These are phyloP conservation scores for Lentinula edodes DNA, from an alignment of 768 basidiomycete species.

Conservation along the genomic window DNA sequence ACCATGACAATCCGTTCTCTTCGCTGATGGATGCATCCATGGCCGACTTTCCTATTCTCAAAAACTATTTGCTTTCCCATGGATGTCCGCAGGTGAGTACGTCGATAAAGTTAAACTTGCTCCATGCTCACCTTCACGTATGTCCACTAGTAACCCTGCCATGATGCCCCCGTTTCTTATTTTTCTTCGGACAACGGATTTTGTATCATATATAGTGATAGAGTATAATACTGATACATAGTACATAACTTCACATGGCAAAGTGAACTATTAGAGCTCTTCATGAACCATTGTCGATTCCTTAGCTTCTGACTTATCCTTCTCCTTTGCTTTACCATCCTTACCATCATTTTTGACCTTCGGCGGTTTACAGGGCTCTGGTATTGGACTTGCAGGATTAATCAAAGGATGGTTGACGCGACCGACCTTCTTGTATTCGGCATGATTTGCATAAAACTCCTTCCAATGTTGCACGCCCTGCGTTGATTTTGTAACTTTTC, in stretches of 20 bases:
- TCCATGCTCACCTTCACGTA: background rate
- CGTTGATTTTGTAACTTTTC: background rate
- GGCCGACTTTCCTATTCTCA: conserved; percentile 78
- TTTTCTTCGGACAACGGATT: background rate
- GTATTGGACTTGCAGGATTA: conserved; percentile 68
- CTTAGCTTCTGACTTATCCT: background rate
- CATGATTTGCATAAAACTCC: conserved; percentile 77
- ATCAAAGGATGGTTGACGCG: conserved; percentile 70
- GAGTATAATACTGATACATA: background rate
- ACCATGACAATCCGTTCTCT: conserved; percentile 44
- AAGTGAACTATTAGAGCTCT: conserved; percentile 27
- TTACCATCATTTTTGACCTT: conserved; percentile 24
- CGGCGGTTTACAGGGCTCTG: conserved; percentile 66
- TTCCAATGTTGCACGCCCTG: conserved; percentile 90
- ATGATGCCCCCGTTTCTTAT: background rate
- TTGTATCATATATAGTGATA: background rate
- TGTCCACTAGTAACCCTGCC: background rate
- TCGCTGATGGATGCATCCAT: conserved; percentile 69
- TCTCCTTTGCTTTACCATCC: conserved; percentile 9
- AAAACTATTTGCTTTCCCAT: conserved; percentile 73
- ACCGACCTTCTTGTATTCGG: conserved; percentile 75
- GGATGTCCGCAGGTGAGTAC: conserved; percentile 39
- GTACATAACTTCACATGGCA: background rate
- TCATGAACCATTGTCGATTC: conserved; percentile 5
- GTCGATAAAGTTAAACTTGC: background rate